A percentile compares a stretch with the other conserved stretches of the same genome.
These are phyloP conservation scores for Juglanconis oblonga DNA, from an alignment of 2,329 filamentous ascomycete genomes.

Conservation along the genomic window DNA sequence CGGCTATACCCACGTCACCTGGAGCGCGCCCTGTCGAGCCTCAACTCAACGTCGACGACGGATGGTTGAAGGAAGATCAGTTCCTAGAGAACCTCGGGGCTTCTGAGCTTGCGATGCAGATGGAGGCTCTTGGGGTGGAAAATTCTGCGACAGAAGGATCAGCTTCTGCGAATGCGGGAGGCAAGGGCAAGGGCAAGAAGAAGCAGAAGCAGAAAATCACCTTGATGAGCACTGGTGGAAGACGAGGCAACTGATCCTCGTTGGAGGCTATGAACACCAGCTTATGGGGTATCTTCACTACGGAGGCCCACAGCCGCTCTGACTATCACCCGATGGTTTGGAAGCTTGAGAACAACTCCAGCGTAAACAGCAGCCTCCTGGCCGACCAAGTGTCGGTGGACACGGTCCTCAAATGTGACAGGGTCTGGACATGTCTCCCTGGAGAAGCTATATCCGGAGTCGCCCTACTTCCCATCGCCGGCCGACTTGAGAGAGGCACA, in stretches of 20 bases:
- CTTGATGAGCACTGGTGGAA: constrained; percentile 65
- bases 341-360: not conserved
- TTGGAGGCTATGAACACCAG: not conserved
- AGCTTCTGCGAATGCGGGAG: constrained; percentile 21
- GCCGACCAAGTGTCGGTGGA: no score
- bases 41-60: constrained; percentile 56
- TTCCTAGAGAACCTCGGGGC: constrained; percentile 66
- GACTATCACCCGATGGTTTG: not conserved
- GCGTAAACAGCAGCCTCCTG: no score
- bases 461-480: no score
- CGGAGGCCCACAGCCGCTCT: no score
- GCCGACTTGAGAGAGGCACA: not conserved
- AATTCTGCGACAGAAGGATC: constrained; percentile 19
- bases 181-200: constrained; percentile 48
- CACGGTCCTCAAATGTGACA: not conserved
- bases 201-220: constrained; percentile 74
- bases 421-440: not conserved
- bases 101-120: constrained; percentile 58
- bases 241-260: constrained; percentile 37
- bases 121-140: constrained; percentile 51
- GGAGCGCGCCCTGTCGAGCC: constrained; percentile 40
- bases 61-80: constrained; percentile 81
- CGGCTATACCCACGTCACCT: constrained; percentile 60
- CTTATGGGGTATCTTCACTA: not conserved
- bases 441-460: no score